Percentiles rank a stretch among this genome's conserved stretches.
Evolutionary conservation across 106 monocot species (phyloP).

Genomic region (Dendrobium catenatum): DNA sequence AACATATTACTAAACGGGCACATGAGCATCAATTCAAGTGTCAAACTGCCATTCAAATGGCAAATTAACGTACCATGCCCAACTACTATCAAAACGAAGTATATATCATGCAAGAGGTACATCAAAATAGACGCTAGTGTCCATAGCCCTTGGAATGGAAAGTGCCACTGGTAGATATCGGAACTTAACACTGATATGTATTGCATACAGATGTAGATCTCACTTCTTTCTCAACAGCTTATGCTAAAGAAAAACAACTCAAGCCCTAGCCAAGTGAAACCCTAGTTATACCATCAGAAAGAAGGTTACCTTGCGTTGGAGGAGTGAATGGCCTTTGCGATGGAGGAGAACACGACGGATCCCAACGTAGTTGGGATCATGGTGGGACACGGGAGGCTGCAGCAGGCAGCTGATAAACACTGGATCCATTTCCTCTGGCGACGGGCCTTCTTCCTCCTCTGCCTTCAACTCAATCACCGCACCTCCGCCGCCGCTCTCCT

Average conservation of each 20-base stretch:
- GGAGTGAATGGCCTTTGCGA: conserved; percentile 42
- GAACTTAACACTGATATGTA: background rate
- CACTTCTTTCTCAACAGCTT: background rate
- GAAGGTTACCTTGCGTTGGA: conserved; percentile 45
- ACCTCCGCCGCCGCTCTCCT: conserved; percentile 18
- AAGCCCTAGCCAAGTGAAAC: background rate
- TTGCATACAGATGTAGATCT: background rate
- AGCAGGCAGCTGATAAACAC: conserved; percentile 75
- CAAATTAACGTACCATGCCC: background rate
- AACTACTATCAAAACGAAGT: background rate
- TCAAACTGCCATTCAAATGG: background rate
- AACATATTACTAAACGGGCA: background rate
- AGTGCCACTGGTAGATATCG: background rate
- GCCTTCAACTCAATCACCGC: conserved; percentile 1
- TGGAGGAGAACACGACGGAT: conserved; percentile 68
- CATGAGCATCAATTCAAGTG: background rate
- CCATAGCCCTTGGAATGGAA: background rate
- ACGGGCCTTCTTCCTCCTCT: background rate
- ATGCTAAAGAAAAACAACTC: background rate
- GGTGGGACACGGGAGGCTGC: conserved; percentile 50
- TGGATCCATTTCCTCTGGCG: conserved; percentile 11
- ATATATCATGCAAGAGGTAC: background rate
- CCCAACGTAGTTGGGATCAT: conserved; percentile 61
- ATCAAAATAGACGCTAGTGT: background rate
- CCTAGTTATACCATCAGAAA: background rate